These are phyloP conservation scores for Pyrenochaeta sp. DNA, from an alignment of 2,329 filamentous ascomycete species.

Conservation along the genomic window DNA sequence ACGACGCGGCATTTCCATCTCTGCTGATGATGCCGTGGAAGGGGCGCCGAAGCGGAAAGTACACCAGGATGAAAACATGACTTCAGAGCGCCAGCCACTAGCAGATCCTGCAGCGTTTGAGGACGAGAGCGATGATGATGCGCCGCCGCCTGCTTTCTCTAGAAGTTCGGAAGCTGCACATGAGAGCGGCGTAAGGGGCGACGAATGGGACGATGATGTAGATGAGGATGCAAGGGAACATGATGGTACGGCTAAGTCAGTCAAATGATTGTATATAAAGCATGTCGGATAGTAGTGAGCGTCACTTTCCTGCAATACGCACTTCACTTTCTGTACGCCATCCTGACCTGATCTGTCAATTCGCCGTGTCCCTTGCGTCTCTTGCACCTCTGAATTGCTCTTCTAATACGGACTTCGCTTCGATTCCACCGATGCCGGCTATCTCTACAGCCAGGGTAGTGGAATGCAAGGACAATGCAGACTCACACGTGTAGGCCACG, in stretches of 20 bases:
- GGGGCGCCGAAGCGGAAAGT: constrained; percentile 38
- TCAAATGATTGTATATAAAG: neutral
- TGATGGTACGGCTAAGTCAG: constrained; percentile 27
- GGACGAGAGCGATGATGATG: constrained; percentile 54
- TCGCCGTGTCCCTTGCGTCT: neutral
- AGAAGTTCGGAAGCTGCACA: constrained; percentile 23
- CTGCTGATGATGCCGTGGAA: constrained; percentile 63
- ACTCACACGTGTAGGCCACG: constrained; percentile 2
- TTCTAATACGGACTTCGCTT: neutral
- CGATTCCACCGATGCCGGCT: too few relatives aligned
- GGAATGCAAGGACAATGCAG: neutral
- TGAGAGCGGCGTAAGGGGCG: constrained; percentile 45
- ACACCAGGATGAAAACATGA: constrained; percentile 21
- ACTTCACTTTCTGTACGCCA: neutral
- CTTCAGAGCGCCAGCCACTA: constrained; percentile 50
- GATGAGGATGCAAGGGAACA: constrained; percentile 47
- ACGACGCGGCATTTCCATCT: constrained; percentile 65
- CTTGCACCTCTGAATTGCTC: neutral
- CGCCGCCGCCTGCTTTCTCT: constrained; percentile 33
- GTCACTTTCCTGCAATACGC: neutral
- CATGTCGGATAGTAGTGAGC: neutral
- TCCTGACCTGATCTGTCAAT: too few relatives aligned
- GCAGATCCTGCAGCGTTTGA: constrained; percentile 59
- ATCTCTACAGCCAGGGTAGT: neutral
- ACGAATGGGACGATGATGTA: constrained; percentile 51